Base-by-base conservation (phyloP, 345 rosid genomes). In the Physaria fendleri region DNA sequence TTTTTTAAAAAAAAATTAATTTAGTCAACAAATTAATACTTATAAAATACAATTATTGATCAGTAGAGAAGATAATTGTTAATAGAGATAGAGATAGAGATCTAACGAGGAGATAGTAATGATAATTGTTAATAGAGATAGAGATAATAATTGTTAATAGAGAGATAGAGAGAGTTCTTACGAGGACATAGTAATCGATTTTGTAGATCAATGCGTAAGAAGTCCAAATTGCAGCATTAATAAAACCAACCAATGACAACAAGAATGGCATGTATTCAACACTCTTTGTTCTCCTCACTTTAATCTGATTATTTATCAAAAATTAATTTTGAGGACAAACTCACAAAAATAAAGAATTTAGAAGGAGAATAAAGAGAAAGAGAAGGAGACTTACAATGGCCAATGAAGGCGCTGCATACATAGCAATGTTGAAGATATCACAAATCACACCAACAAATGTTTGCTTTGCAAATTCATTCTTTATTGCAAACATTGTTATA, bases 211-310 rank as follows among this genome's bases (percentile, higher is more conserved):
- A 15, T 0, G 82, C 66, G 50, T 77, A 79, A 12, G 66, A 6
- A 12, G 72, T 65, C 87, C 87, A 79, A 13, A 71, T 41, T 0
- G 1, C 4, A 44, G 76, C 81, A 39, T 82, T 82, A 2, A 74
- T 6, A 20, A 61, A 77, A 45, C 62, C 55, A 6, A 78, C 30
- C 1, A 82, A 39, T 0, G 88, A 82, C 18, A 82, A 64, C 52
- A 20, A 64, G 17, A 82, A 82, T 1, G 88, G 84, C 84, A 82
- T 82, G 65, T 82, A 79, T 51, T 77, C 58, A 5, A 79, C 82
- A 14, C 88, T 82, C 42, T 57, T 82, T 1, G 82, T 82, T 3
- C 9, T 2, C 0, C 66, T 50, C 28, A 79, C 82, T 49, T 71
- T 66, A 27, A 2, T 17, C 85, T 81, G 74, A 28, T 4, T 1